A percentile compares a stretch with the other conserved stretches of the same genome.
phyloP scores from a whole-genome alignment of 352 stramenopile genomes.

The Phytophthora sansomeana region DNA sequence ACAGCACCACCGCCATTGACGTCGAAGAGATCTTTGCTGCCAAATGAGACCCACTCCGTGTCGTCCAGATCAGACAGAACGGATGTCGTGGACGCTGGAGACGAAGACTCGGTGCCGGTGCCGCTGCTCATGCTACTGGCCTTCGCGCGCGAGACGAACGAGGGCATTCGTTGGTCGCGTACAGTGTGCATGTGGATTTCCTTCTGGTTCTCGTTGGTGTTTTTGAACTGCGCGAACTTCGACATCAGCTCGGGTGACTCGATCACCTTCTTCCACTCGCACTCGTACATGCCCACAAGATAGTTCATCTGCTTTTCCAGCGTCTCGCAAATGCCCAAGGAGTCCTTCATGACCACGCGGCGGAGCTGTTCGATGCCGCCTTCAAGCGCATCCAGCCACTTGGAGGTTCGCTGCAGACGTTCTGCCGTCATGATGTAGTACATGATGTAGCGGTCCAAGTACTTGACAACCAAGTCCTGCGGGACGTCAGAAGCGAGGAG shows the following conservation, averaged over 20 bases:
- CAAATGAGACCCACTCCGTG: conserved; percentile 82
- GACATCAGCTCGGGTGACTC: conserved; percentile 79
- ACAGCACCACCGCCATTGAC: conserved; percentile 88
- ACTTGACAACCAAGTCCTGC: conserved; percentile 78
- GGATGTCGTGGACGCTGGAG: conserved; percentile 47
- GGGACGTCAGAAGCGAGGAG: conserved; percentile 60
- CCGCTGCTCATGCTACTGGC: conserved; percentile 76
- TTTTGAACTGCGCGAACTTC: conserved; percentile 93
- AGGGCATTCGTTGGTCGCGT: conserved; percentile 89
- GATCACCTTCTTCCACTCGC: conserved; percentile 94
- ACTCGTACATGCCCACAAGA: conserved; percentile 94
- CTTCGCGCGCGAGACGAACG: conserved; percentile 49
- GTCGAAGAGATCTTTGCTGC: conserved; percentile 73
- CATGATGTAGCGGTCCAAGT: conserved; percentile 92
- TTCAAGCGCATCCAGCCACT: conserved; percentile 90
- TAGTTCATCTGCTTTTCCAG: conserved; percentile 87
- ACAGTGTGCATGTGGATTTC: conserved; percentile 70
- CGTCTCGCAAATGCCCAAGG: conserved; percentile 84
- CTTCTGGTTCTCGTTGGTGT: conserved; percentile 81
- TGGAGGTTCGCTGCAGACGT: conserved; percentile 79
- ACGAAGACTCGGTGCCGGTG: conserved; percentile 36
- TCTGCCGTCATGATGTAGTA: conserved; percentile 92
- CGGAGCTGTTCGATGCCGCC: conserved; percentile 63
- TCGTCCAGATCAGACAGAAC: conserved; percentile 29
- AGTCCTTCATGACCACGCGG: conserved; percentile 89